These are phyloP conservation scores for Helenozyma baotianmanensis DNA, from an alignment of 805 yeast genomes.

Conservation along the genomic window DNA sequence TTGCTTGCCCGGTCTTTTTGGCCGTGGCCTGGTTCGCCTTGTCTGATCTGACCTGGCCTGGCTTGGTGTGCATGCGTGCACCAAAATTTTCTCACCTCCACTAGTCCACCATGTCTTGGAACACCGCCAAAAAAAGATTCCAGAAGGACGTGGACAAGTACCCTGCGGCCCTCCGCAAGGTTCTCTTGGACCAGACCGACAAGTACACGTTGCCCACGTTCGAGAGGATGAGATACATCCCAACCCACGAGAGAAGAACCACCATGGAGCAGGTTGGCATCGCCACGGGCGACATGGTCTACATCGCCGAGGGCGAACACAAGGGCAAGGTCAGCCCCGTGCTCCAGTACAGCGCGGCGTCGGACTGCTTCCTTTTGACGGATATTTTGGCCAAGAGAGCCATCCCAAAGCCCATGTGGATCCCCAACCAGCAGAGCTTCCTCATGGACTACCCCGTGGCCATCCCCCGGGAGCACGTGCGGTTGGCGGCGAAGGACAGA, in stretches of 20 bases:
- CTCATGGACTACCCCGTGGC: conserved; percentile 65
- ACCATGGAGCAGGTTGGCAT: conserved; percentile 55
- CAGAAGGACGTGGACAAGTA: conserved; percentile 31
- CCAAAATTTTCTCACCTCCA: too few species aligned
- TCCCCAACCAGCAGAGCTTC: conserved; percentile 65
- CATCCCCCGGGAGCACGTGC: conserved; percentile 55
- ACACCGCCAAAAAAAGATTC: conserved; percentile 30
- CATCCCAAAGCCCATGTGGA: conserved; percentile 72
- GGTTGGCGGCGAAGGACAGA: conserved; percentile 72
- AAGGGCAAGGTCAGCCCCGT: conserved; percentile 74
- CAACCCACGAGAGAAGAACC: conserved; percentile 32
- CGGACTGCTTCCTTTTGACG: conserved; percentile 63
- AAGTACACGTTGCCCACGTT: conserved; percentile 34
- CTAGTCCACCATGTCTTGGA: conserved; percentile 32
- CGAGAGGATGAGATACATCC: conserved; percentile 17
- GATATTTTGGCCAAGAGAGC: conserved; percentile 63
- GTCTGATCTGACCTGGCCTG: too few species aligned
- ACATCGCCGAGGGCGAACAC: conserved; percentile 63
- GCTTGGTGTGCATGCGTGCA: too few species aligned
- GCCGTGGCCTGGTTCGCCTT: too few species aligned
- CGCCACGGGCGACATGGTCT: conserved; percentile 72
- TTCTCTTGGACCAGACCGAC: conserved; percentile 17
- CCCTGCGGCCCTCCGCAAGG: conserved; percentile 28
- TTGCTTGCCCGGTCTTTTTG: too few species aligned
- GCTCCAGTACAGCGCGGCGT: conserved; percentile 50